Evolutionary conservation across 1,284 basidiomycete genomes (phyloP).

Genomic region (Chondrostereum purpureum): DNA sequence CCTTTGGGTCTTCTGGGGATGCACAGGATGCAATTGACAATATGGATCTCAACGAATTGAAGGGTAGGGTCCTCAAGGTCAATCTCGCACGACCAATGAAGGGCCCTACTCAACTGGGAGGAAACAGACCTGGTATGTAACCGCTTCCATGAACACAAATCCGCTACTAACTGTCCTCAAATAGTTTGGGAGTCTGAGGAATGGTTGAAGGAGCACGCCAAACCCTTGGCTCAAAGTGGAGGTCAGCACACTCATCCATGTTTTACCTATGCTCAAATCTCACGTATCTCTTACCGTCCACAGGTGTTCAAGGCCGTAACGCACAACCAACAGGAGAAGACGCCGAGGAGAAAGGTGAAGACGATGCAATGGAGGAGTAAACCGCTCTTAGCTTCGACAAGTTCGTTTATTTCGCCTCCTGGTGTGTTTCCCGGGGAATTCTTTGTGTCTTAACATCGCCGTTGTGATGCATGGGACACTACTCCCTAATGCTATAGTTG

Average conservation of each 20-base stretch:
- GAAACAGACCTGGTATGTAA: conserved; percentile 72
- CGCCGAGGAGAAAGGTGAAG: conserved; percentile 23
- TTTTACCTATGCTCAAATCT: conserved; percentile 10
- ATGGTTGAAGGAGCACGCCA: conserved; percentile 69
- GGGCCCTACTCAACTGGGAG: conserved; percentile 50
- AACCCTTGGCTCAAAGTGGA: conserved; percentile 65
- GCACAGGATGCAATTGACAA: conserved; percentile 86
- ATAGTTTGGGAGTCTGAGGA: conserved; percentile 86
- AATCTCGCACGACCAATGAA: conserved; percentile 74
- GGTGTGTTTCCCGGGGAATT: too few species aligned
- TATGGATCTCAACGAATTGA: conserved; percentile 80
- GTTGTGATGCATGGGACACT: too few species aligned
- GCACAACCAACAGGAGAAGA: conserved; percentile 21
- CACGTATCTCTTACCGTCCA: not conserved
- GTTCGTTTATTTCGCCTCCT: too few species aligned
- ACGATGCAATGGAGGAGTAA: conserved; percentile 60
- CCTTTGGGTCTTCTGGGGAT: conserved; percentile 66
- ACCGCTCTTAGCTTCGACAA: too few species aligned
- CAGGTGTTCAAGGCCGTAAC: conserved; percentile 53
- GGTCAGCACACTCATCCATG: conserved; percentile 36
- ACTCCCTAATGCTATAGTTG: too few species aligned
- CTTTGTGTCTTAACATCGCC: too few species aligned
- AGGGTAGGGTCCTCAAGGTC: conserved; percentile 68
- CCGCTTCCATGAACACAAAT: conserved; percentile 1
- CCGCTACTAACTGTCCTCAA: conserved; percentile 7